Percentiles rank a stretch among this genome's conserved stretches.
phyloP scores from a whole-genome alignment of 306 rosid genomes.

The Bauhinia variegata region DNA sequence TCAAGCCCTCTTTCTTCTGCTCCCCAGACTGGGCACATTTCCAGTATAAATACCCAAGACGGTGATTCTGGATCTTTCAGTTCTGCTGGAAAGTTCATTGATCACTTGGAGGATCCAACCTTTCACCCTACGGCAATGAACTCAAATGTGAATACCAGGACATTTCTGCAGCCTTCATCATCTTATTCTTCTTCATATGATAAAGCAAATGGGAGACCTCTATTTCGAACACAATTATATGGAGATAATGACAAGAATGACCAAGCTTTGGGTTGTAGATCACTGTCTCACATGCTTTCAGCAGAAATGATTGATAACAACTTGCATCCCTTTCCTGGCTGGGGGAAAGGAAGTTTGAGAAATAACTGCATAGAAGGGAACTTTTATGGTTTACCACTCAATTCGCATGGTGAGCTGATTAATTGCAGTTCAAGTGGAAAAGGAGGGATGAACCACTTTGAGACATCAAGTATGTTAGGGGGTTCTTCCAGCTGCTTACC shows the following conservation, averaged over 20 bases:
- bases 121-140: conserved; percentile 45
- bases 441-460: conserved; percentile 45
- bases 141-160: conserved; percentile 46
- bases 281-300: conserved; percentile 42
- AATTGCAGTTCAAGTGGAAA: conserved; percentile 65
- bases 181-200: conserved; percentile 49
- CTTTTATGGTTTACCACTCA: conserved; percentile 83
- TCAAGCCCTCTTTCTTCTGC: conserved; percentile 51
- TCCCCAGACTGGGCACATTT: conserved; percentile 44
- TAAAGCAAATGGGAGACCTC: conserved; percentile 52
- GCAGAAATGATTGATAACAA: conserved; percentile 48
- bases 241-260: conserved; percentile 41
- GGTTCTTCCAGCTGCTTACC: conserved; percentile 57
- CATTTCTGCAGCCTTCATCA: conserved; percentile 52
- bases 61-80: conserved; percentile 53
- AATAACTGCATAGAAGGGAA: conserved; percentile 49
- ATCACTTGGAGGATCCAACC: conserved; percentile 49
- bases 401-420: conserved; percentile 88
- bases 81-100: conserved; percentile 50
- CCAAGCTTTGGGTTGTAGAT: conserved; percentile 41
- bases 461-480: conserved; percentile 43
- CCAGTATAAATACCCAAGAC: conserved; percentile 43
- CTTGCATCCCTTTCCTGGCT: conserved; percentile 44
- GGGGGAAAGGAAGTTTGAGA: conserved; percentile 54
- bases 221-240: conserved; percentile 45